Percentiles rank a stretch among this genome's conserved stretches.
Evolutionary conservation across 306 rosid species (phyloP).

Genomic region (Sophora flavescens): DNA sequence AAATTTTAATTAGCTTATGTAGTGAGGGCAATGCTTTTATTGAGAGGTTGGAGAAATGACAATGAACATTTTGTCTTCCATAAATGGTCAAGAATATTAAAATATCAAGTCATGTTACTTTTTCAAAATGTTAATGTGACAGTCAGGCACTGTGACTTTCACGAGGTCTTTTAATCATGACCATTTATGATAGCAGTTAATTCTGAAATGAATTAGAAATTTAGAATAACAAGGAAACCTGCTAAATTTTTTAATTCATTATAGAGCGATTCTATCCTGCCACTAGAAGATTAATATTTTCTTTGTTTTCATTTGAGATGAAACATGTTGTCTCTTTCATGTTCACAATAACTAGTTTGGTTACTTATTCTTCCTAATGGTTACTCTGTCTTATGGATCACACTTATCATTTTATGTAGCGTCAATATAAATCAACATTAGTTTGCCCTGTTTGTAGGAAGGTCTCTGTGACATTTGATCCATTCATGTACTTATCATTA

Average conservation of each 20-base stretch:
- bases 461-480: conserved; percentile 96
- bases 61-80: conserved; percentile 16
- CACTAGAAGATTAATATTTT: conserved; percentile 2
- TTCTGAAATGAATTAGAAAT: conserved; percentile 38
- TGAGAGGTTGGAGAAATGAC: conserved; percentile 19
- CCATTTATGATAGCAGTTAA: conserved; percentile 37
- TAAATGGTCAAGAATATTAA: conserved; percentile 38
- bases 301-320: conserved; percentile 26
- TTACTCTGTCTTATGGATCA: conserved; percentile 40
- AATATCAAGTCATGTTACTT: conserved; percentile 5
- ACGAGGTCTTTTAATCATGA: conserved; percentile 29
- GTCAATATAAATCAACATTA: conserved; percentile 97
- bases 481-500: conserved; percentile 96
- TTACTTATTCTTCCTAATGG: conserved; percentile 49
- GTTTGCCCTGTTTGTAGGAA: no score
- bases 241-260: conserved; percentile 27
- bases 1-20: conserved; percentile 20
- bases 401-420: conserved; percentile 73
- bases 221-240: conserved; percentile 35
- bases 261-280: conserved; percentile 16
- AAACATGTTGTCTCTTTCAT: conserved; percentile 35
- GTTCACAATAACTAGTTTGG: conserved; percentile 32
- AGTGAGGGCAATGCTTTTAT: conserved; percentile 16
- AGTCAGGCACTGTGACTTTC: conserved; percentile 8
- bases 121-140: conserved; percentile 19